These are phyloP conservation scores for Melaleuca quinquenervia DNA, from an alignment of 345 rosid species.

Conservation along the genomic window DNA sequence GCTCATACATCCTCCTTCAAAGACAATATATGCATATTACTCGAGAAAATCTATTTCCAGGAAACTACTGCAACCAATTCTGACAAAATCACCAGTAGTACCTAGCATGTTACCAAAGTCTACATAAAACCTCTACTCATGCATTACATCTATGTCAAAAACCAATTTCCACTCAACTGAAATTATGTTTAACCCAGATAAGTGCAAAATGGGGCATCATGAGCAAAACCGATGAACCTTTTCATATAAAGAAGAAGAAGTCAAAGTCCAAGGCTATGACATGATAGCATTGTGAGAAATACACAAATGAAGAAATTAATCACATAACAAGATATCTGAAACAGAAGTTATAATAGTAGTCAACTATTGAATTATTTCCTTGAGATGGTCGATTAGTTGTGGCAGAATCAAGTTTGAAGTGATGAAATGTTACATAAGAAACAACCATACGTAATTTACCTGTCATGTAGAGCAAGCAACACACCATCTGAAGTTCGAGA, in stretches of 20 bases:
- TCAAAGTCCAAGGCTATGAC: neutral
- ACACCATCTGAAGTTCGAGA: constrained; percentile 90
- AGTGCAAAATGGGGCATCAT: neutral
- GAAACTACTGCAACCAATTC: neutral
- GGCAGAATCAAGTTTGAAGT: neutral
- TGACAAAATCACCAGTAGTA: neutral
- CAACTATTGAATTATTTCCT: neutral
- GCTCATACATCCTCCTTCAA: neutral
- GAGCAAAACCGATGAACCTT: neutral
- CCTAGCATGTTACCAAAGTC: neutral
- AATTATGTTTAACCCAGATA: neutral
- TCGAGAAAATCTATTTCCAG: neutral
- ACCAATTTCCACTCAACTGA: neutral
- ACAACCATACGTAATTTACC: constrained; percentile 22
- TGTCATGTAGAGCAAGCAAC: constrained; percentile 82
- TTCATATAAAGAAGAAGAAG: neutral
- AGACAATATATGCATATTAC: neutral
- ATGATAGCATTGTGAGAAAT: neutral
- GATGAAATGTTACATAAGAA: neutral
- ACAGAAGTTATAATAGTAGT: neutral
- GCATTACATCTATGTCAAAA: neutral
- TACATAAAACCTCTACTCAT: neutral
- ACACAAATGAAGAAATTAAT: neutral
- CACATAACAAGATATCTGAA: neutral
- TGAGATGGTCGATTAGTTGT: neutral